Percentiles rank a stretch among this genome's conserved stretches.
Evolutionary conservation across 257 asterid genomes (phyloP).

Genomic region (Ligustrum vulgare): DNA sequence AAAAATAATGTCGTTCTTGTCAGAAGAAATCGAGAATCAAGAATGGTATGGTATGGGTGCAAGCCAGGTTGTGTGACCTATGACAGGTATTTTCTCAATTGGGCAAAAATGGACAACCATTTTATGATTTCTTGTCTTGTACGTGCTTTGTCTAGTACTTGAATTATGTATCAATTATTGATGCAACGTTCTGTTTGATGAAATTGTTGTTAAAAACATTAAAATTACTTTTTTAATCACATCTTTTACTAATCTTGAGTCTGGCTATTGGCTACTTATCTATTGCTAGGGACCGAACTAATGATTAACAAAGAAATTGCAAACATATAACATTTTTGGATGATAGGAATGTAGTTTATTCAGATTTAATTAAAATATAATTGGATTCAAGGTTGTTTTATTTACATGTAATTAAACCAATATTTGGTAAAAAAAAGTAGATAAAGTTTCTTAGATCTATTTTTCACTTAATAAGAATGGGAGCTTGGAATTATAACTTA

Average conservation of each 20-base stretch:
- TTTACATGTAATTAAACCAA: too few species aligned
- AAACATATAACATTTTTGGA: not conserved
- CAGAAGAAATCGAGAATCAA: not conserved
- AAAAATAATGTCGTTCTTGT: not conserved
- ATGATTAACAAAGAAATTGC: not conserved
- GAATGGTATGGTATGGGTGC: conserved; percentile 8
- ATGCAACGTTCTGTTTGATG: conserved; percentile 5
- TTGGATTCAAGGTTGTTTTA: too few species aligned
- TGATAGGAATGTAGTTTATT: too few species aligned
- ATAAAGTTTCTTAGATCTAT: too few species aligned
- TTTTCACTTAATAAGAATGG: too few species aligned
- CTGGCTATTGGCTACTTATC: not conserved
- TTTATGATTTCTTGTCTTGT: conserved; percentile 35
- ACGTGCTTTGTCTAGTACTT: conserved; percentile 25
- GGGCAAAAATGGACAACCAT: conserved; percentile 31
- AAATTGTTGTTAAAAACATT: too few species aligned
- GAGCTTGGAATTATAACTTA: too few species aligned
- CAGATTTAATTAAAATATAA: too few species aligned
- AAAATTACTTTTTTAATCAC: too few species aligned
- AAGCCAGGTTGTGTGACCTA: conserved; percentile 34
- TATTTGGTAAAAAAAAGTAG: too few species aligned
- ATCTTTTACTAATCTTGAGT: not conserved
- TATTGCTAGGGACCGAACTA: not conserved
- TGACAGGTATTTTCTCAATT: conserved; percentile 9
- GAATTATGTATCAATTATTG: conserved; percentile 37